phyloP scores from a whole-genome alignment of 2,329 filamentous ascomycete species.

The Aschersonia sp. region DNA sequence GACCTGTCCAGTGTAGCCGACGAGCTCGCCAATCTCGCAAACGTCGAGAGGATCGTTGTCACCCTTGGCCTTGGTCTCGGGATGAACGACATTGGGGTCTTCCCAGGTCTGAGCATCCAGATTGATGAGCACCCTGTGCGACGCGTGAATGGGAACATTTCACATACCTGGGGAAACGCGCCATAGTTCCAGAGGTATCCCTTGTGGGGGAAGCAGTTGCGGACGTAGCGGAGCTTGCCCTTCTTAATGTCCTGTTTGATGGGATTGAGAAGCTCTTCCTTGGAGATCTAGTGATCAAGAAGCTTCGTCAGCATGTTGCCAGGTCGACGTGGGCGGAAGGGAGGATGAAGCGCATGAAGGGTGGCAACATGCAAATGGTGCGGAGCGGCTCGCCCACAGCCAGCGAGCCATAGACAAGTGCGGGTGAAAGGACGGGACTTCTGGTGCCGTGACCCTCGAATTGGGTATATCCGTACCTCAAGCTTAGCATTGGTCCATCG shows the following conservation, averaged over 20 bases:
- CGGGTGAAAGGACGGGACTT: not conserved
- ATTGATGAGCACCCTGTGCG: not conserved
- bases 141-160: not conserved
- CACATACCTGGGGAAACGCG: slow-evolving; percentile 84
- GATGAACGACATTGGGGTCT: slow-evolving; percentile 89
- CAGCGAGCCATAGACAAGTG: not conserved
- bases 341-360: too few relatives aligned
- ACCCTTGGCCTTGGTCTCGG: slow-evolving; percentile 98
- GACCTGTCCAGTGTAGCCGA: slow-evolving; percentile 88
- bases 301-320: slow-evolving; percentile 9
- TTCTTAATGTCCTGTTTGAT: slow-evolving; percentile 99
- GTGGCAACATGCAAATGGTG: too few relatives aligned
- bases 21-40: slow-evolving; percentile 97
- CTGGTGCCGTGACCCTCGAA: not conserved
- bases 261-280: slow-evolving; percentile 95
- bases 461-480: slow-evolving; percentile 47
- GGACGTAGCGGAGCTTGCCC: slow-evolving; percentile 97
- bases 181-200: slow-evolving; percentile 99
- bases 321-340: not conserved
- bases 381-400: not conserved
- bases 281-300: slow-evolving; percentile 65
- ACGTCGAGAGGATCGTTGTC: slow-evolving; percentile 99
- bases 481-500: slow-evolving; percentile 99
- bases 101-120: slow-evolving; percentile 69
- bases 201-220: slow-evolving; percentile 99